Conservation (phyloP, 495 filamentous ascomycete species). For the Jackrogersella minutella region DNA sequence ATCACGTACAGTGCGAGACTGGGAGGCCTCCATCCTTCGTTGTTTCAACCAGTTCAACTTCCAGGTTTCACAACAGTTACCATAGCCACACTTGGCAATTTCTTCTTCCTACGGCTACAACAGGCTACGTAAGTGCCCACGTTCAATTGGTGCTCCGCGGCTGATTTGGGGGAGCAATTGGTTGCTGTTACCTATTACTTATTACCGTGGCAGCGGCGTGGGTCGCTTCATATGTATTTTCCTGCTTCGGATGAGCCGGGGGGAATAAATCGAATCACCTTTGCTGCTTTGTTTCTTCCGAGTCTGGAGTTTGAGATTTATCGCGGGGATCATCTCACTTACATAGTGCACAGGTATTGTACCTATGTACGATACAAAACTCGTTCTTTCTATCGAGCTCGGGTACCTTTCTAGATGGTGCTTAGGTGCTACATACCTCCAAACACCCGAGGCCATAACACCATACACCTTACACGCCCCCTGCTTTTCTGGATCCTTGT, state of each 20-base stretch:
- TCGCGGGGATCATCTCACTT: too few species aligned
- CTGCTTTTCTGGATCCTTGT: constrained; percentile 10
- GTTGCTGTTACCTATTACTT: too few species aligned
- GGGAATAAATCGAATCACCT: neutral
- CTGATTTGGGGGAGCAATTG: constrained; percentile 9
- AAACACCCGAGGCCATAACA: too few species aligned
- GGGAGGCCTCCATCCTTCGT: constrained; percentile 32
- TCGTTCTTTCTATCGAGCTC: too few species aligned
- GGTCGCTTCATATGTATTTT: neutral
- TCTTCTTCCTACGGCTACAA: constrained; percentile 4
- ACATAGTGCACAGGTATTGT: too few species aligned
- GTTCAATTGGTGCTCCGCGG: neutral
- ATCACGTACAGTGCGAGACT: neutral
- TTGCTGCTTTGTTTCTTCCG: neutral
- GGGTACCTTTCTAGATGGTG: too few species aligned
- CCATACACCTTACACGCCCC: neutral
- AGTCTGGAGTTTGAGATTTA: neutral
- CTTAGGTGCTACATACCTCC: too few species aligned
- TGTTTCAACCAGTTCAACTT: constrained; percentile 4
- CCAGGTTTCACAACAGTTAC: constrained; percentile 15
- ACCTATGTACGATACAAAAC: too few species aligned
- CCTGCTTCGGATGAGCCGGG: constrained; percentile 16
- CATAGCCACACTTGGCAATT: constrained; percentile 40
- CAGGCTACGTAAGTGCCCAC: neutral
- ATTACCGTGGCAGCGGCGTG: neutral